Base-by-base conservation (phyloP, 805 yeast species). In the Wickerhamomyces bisporus region DNA sequence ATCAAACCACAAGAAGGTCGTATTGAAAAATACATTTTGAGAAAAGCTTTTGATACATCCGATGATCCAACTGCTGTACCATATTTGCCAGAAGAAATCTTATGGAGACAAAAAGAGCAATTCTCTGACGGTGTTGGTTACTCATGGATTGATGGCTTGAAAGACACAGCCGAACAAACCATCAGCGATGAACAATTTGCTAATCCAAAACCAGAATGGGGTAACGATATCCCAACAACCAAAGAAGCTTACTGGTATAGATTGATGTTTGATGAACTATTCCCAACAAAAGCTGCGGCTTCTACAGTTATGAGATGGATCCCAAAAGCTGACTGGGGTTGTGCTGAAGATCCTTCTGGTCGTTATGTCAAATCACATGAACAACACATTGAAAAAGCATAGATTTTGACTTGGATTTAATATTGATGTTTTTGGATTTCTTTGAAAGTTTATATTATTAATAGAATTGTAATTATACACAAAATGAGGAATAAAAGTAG, bases 261-360 rank as follows among this genome's bases (percentile, higher is more conserved):
- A 77, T 75, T 83, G 61, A 86, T 88, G 75, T 93, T 93, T 57
- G 98, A 93, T 66, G 94, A 85, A 57, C 68, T 86, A 55, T 93
- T 88, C 84, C 85, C 89, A 44, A 80, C 81, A 55, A 73, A 79
- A 65, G 93, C 96, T 49, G 98, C 95, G 48, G 97, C 96, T 42
- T 70, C 79, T 29, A 93, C 98, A 15, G 99, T 93, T 43, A 88
- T 86, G 97, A 84, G 98, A 76, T 93, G 99, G 99, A 69, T 93
- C 66, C 99, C 99, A 62, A 93, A 93, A 76, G 98, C 98, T 47
- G 98, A 93, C 66, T 93, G 99, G 99, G 99, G 99, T 51, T 93
- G 98, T 70, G 88, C 89, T 58, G 96, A 82, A 56, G 99, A 93
- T 67, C 99, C 99, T 38, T 85, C 96, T 40, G 99, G 99, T 50